Conservation (phyloP, 768 basidiomycete species). For the Guyanaporus albipodus region DNA sequence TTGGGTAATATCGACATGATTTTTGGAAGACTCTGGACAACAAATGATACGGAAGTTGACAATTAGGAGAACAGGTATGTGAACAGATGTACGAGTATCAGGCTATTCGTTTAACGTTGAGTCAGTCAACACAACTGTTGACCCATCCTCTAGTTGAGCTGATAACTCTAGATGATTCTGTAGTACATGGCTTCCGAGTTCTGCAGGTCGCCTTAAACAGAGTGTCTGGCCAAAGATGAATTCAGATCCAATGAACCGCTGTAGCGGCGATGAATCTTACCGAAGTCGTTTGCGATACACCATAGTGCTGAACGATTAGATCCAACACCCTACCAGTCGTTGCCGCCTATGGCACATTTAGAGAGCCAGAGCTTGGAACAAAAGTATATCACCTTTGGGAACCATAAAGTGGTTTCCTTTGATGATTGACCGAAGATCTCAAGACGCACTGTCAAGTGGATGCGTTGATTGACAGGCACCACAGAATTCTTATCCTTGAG, state of each 20-base stretch:
- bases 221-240: conserved; percentile 40
- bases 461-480: conserved; percentile 50
- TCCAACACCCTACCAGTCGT: conserved; percentile 63
- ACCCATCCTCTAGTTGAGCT: conserved; percentile 54
- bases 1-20: conserved; percentile 15
- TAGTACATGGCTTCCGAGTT: conserved; percentile 31
- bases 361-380: neutral
- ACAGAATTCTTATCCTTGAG: conserved; percentile 47
- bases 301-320: conserved; percentile 34
- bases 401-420: conserved; percentile 58
- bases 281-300: conserved; percentile 3
- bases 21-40: conserved; percentile 3
- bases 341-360: conserved; percentile 39
- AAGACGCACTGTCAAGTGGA: conserved; percentile 49
- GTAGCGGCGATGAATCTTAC: conserved; percentile 10
- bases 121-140: conserved; percentile 20
- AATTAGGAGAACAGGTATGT: neutral
- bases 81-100: neutral
- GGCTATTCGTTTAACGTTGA: neutral
- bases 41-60: neutral
- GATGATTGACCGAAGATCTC: conserved; percentile 25
- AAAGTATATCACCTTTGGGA: conserved; percentile 52
- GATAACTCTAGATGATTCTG: conserved; percentile 47
- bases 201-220: conserved; percentile 33
- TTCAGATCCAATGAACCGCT: neutral